phyloP scores from a whole-genome alignment of 805 yeast species.

The Saccharomycopsis sp. region DNA sequence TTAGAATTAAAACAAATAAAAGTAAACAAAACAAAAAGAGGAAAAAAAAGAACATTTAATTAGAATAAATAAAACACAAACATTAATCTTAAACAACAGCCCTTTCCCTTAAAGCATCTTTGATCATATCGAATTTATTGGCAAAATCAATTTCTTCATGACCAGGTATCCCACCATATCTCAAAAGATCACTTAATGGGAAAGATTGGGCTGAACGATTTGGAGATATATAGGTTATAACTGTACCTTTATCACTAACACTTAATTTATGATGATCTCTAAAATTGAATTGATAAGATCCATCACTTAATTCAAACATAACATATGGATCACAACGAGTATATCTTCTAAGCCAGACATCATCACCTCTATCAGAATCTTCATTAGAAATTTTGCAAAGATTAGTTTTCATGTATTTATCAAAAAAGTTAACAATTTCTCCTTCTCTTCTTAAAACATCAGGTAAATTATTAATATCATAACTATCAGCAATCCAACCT shows the following conservation, averaged over 20 bases:
- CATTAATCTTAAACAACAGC: constrained; percentile 12
- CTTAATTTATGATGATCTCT: constrained; percentile 89
- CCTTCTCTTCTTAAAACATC: constrained; percentile 51
- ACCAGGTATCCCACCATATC: constrained; percentile 37
- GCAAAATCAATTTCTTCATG: constrained; percentile 34
- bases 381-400: constrained; percentile 68
- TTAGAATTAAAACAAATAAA: not conserved
- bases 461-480: constrained; percentile 34
- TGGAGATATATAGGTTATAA: constrained; percentile 75
- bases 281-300: constrained; percentile 88
- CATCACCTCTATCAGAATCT: constrained; percentile 38
- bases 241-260: constrained; percentile 63
- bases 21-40: not conserved
- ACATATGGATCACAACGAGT: constrained; percentile 71
- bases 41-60: not conserved
- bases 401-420: constrained; percentile 86
- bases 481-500: constrained; percentile 47
- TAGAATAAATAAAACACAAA: not conserved
- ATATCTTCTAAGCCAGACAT: constrained; percentile 72
- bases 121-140: constrained; percentile 44
- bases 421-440: constrained; percentile 79
- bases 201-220: constrained; percentile 60
- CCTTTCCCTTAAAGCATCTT: constrained; percentile 46
- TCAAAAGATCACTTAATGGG: constrained; percentile 39
- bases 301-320: constrained; percentile 89